Percentiles rank a stretch among this genome's conserved stretches.
phyloP scores from a whole-genome alignment of 768 basidiomycete species.

The Boletus sp. region DNA sequence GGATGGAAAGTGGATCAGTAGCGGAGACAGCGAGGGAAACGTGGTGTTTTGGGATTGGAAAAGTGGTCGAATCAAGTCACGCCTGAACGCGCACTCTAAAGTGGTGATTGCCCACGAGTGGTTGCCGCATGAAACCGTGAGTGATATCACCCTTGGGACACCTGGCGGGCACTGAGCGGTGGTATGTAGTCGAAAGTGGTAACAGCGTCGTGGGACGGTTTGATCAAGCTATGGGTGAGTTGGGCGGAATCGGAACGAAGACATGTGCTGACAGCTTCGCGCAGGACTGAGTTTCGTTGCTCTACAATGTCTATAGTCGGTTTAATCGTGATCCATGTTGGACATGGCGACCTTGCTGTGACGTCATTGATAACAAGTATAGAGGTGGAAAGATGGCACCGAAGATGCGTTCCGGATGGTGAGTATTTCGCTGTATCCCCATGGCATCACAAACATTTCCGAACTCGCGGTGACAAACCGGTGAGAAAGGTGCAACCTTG shows the following conservation, averaged over 20 bases:
- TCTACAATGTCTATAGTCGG: constrained; percentile 5
- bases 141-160: constrained; percentile 31
- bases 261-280: constrained; percentile 4
- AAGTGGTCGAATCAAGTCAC: constrained; percentile 91
- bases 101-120: constrained; percentile 98
- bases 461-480: background rate
- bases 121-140: constrained; percentile 94
- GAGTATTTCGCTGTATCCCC: background rate
- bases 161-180: constrained; percentile 9
- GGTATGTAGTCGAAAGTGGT: constrained; percentile 83
- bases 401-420: background rate
- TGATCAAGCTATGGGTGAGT: constrained; percentile 96
- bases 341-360: background rate
- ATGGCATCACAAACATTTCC: constrained; percentile 1
- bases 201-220: constrained; percentile 96
- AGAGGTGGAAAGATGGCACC: background rate
- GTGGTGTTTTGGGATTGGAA: constrained; percentile 99
- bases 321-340: constrained; percentile 1
- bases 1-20: constrained; percentile 97
- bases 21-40: constrained; percentile 92
- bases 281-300: constrained; percentile 30
- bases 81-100: constrained; percentile 85
- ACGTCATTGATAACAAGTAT: constrained; percentile 5
- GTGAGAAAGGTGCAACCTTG: constrained; percentile 8
- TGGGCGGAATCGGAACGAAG: background rate